Conservation (phyloP, 352 stramenopile species). For the Globisporangium splendens region DNA sequence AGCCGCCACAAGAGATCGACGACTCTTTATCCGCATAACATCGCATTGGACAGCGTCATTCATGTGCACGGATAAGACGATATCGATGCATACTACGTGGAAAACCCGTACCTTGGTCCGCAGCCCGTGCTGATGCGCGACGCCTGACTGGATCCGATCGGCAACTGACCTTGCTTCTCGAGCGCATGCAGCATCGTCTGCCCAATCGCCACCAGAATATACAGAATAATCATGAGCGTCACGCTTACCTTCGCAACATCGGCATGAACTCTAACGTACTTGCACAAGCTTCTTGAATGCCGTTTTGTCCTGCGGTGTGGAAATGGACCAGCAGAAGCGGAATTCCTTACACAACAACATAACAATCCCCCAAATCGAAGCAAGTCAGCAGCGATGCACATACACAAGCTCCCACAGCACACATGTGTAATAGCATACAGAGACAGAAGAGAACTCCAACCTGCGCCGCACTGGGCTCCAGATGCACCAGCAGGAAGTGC, state of each 20-base stretch:
- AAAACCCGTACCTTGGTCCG: conserved; percentile 27
- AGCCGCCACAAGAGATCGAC: conserved; percentile 55
- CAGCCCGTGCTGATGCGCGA: conserved; percentile 50
- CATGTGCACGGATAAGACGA: background rate
- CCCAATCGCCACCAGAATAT: background rate
- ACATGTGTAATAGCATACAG: too few relatives aligned
- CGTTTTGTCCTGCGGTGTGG: conserved; percentile 54
- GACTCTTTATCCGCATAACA: conserved; percentile 18
- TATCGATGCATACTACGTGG: background rate
- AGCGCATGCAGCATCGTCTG: conserved; percentile 38
- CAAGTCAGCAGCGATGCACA: too few relatives aligned
- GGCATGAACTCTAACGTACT: conserved; percentile 12
- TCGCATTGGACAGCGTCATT: background rate
- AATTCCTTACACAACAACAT: conserved; percentile 25
- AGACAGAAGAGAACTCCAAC: conserved; percentile 3
- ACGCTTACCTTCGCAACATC: too few relatives aligned
- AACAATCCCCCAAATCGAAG: background rate
- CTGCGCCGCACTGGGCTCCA: conserved; percentile 18
- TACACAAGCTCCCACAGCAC: too few relatives aligned
- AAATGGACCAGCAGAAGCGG: conserved; percentile 49
- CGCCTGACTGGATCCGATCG: conserved; percentile 46
- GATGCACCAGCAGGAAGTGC: conserved; percentile 40
- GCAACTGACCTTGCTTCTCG: conserved; percentile 39
- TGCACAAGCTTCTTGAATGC: conserved; percentile 62
- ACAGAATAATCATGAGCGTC: background rate